phyloP scores from a whole-genome alignment of 2,329 filamentous ascomycete species.

The Penicillium frequentans region DNA sequence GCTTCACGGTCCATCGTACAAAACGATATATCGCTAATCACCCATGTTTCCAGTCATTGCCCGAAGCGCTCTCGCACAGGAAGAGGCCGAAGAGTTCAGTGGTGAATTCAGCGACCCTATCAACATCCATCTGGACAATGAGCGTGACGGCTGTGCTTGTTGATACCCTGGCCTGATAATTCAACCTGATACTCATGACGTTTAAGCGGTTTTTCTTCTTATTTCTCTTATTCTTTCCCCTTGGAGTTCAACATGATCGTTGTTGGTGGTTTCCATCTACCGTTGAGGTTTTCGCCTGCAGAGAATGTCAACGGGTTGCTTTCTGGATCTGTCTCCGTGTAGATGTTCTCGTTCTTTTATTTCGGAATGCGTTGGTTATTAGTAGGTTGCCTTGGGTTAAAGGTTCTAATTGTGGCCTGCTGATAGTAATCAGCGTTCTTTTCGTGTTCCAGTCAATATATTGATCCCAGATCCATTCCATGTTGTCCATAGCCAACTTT shows the following conservation, averaged over 20 bases:
- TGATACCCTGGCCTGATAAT: constrained; percentile 49
- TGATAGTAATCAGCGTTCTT: neutral
- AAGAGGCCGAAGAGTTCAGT: constrained; percentile 96
- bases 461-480: neutral
- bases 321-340: constrained; percentile 7
- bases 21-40: neutral
- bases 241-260: constrained; percentile 11
- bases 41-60: constrained; percentile 71
- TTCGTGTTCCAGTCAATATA: neutral
- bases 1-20: neutral
- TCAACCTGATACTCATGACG: constrained; percentile 23
- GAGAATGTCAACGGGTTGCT: constrained; percentile 14
- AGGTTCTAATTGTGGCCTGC: neutral
- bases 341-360: constrained; percentile 6
- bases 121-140: constrained; percentile 94
- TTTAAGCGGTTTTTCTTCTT: constrained; percentile 25
- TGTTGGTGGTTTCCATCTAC: constrained; percentile 10
- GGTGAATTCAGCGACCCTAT: constrained; percentile 97
- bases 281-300: constrained; percentile 11
- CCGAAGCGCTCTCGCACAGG: constrained; percentile 89
- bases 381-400: neutral
- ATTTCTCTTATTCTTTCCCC: constrained; percentile 14
- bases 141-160: constrained; percentile 90
- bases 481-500: neutral
- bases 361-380: neutral